These are phyloP conservation scores for Tricholoma bakamatsutake DNA, from an alignment of 768 basidiomycete genomes.

Conservation along the genomic window DNA sequence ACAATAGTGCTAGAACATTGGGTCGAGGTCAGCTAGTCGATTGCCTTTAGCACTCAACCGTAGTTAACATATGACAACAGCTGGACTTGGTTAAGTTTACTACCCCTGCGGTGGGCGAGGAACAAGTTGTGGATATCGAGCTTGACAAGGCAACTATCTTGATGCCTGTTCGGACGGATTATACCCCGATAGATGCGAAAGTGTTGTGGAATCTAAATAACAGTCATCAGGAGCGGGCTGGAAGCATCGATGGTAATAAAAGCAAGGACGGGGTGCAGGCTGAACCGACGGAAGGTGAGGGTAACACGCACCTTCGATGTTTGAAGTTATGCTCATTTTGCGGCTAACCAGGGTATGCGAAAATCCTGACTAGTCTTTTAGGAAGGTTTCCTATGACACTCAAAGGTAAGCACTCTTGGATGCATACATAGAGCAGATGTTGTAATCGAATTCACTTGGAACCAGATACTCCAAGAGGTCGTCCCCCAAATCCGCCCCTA, in stretches of 20 bases:
- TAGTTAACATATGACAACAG: slow-evolving; percentile 19
- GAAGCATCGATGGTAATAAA: background rate
- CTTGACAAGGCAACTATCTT: slow-evolving; percentile 42
- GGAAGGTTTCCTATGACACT: slow-evolving; percentile 38
- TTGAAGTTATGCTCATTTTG: slow-evolving; percentile 5
- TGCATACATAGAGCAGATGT: background rate
- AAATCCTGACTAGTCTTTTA: slow-evolving; percentile 26
- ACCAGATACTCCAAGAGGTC: slow-evolving; percentile 23
- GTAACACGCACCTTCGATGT: background rate
- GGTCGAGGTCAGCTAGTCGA: slow-evolving; percentile 38
- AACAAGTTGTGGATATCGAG: slow-evolving; percentile 49
- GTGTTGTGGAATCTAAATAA: slow-evolving; percentile 31
- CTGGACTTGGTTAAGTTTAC: slow-evolving; percentile 33
- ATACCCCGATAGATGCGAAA: slow-evolving; percentile 27
- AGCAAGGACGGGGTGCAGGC: background rate
- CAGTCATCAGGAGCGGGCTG: background rate
- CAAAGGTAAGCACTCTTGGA: slow-evolving; percentile 24
- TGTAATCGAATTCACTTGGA: background rate
- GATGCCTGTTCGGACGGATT: slow-evolving; percentile 26
- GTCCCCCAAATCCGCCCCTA: slow-evolving; percentile 17
- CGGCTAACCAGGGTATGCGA: slow-evolving; percentile 15
- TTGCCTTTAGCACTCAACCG: background rate
- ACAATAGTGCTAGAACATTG: slow-evolving; percentile 43
- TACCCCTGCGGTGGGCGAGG: slow-evolving; percentile 35
- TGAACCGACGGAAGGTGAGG: slow-evolving; percentile 1